phyloP scores from a whole-genome alignment of 2,329 filamentous ascomycete species.

The Arthrobotrys sinensis region DNA sequence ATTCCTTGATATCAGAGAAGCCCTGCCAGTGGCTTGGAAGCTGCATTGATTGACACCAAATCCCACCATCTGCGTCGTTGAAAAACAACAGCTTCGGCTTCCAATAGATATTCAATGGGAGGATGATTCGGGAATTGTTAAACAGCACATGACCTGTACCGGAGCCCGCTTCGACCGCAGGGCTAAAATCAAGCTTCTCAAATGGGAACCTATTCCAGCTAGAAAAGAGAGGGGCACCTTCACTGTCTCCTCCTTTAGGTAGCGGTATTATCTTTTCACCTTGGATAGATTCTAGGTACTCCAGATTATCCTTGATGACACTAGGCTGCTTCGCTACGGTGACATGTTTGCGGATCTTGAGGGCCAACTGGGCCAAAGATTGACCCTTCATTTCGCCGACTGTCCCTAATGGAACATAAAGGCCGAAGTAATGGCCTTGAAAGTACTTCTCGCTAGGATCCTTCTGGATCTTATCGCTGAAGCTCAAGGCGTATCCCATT shows the following conservation, averaged over 20 bases:
- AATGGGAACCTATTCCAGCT: constrained; percentile 41
- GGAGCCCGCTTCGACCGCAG: constrained; percentile 4
- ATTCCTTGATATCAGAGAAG: constrained; percentile 33
- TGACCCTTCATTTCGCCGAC: constrained; percentile 33
- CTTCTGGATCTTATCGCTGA: constrained; percentile 22
- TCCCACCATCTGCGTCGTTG: constrained; percentile 30
- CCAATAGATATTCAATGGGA: constrained; percentile 36
- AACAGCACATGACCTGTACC: constrained; percentile 33
- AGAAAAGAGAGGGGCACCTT: constrained; percentile 38
- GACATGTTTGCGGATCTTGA: constrained; percentile 27
- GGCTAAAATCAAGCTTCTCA: constrained; percentile 37
- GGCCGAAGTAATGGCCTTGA: constrained; percentile 42
- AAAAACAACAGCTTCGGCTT: constrained; percentile 42
- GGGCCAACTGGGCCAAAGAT: constrained; percentile 27
- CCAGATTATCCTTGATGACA: constrained; percentile 36
- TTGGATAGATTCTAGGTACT: constrained; percentile 45
- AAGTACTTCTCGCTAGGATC: constrained; percentile 32
- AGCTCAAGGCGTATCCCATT: constrained; percentile 51
- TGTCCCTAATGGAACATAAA: constrained; percentile 40
- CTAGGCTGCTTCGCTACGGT: constrained; percentile 36
- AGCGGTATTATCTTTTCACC: constrained; percentile 28
- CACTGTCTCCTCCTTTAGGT: constrained; percentile 23
- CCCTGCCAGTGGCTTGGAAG: constrained; percentile 42
- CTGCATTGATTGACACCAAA: constrained; percentile 50
- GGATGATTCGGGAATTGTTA: constrained; percentile 36